A percentile compares a stretch with the other conserved stretches of the same genome.
Conservation (phyloP, 768 basidiomycete genomes). For the Lactifluus hygrophoroides region DNA sequence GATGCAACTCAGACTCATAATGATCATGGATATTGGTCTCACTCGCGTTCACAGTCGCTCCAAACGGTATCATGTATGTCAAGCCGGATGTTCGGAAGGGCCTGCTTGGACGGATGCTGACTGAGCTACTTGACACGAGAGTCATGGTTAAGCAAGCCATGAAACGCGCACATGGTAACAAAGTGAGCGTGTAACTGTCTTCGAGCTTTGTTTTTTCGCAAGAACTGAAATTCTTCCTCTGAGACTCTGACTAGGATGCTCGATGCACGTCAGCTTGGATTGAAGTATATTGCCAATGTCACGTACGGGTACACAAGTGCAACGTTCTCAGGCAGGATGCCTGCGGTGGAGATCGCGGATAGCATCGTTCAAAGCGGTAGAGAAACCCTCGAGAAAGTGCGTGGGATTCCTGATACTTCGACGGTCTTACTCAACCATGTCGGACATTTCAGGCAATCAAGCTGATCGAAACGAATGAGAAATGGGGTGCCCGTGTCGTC, state of each 20-base stretch:
- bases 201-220: slow-evolving; percentile 1
- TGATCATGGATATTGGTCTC: background rate
- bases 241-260: slow-evolving; percentile 70
- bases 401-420: slow-evolving; percentile 2
- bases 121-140: slow-evolving; percentile 85
- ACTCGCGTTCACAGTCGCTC: slow-evolving; percentile 55
- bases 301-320: slow-evolving; percentile 97
- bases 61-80: slow-evolving; percentile 93
- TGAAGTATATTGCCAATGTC: slow-evolving; percentile 92
- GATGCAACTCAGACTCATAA: slow-evolving; percentile 17
- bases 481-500: slow-evolving; percentile 86
- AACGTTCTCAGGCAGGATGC: slow-evolving; percentile 94
- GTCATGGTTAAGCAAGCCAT: slow-evolving; percentile 98
- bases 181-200: slow-evolving; percentile 37
- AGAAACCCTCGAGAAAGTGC: slow-evolving; percentile 88
- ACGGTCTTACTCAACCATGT: background rate
- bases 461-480: slow-evolving; percentile 61
- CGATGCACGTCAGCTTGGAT: slow-evolving; percentile 84
- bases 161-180: slow-evolving; percentile 71
- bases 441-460: slow-evolving; percentile 57
- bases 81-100: slow-evolving; percentile 79
- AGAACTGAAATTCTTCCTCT: background rate
- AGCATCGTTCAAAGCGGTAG: slow-evolving; percentile 95
- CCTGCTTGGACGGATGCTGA: slow-evolving; percentile 83
- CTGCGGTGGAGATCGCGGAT: slow-evolving; percentile 95